Evolutionary conservation across 208 protist species (phyloP), one percentile per base, ranked within the genome.

Genomic region (Trypanosoma melophagium): DNA sequence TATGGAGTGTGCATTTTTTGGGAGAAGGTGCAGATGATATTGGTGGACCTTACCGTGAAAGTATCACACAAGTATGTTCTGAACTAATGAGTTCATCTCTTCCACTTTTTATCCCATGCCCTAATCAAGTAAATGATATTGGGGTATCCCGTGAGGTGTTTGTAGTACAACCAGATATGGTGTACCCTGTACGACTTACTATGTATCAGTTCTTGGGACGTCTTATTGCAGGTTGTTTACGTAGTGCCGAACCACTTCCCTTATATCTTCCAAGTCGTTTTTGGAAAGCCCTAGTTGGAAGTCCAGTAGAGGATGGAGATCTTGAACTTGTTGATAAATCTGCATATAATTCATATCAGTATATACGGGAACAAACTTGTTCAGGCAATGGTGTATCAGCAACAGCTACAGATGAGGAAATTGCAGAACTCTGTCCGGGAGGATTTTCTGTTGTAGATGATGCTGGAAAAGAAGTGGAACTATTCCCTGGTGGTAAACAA

Each of bases 211-310:
- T 98, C 69, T 55, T 98, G 25, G 96, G 96, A 17, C 71, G 86
- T 67, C 72, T 98, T 44, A 96, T 99, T 86, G 97, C 89, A n/a
- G 89, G 96, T 12, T 97, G 93, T 66, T 72, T 99, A 57, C 92
- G 96, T n/a, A 84, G 86, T 9, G 76, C 84, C 2, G 86, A 98
- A 65, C 87, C 94, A 14, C 83, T 99, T 12, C 80, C 95, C 3
- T 77, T 99, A 31, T 96, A 95, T 69, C 77, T 98, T 28, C 84
- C 96, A 24, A 88, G 88, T 31, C 58, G 82, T 9, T 63, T 98
- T 41, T 98, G 95, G 95, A 97, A 97, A 80, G 57, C 54, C 25
- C 71, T 98, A 3, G 85, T 97, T 4, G 90, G 89, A n/a, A 84
- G 77, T 8, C 49, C 21, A 5, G 69, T 80, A 10, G 76, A 80